These are phyloP conservation scores for Pleurotus platypus DNA, from an alignment of 768 basidiomycete genomes.

Conservation along the genomic window DNA sequence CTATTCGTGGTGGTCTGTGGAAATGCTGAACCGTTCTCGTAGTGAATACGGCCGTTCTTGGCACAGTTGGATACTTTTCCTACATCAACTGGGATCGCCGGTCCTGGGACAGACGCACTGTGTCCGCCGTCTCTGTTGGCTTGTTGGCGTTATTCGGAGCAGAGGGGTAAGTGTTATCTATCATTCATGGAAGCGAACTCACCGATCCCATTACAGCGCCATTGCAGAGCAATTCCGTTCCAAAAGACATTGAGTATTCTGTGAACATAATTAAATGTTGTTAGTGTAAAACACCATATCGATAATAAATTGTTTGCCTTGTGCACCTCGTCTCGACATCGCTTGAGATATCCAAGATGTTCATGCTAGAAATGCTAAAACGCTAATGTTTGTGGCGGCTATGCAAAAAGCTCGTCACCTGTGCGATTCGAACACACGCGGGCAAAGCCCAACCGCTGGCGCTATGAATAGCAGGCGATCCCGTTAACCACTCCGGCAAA, in stretches of 20 bases:
- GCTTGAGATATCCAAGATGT: too few species aligned
- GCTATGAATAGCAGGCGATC: conserved; percentile 19
- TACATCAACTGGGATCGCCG: conserved; percentile 65
- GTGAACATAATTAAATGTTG: too few species aligned
- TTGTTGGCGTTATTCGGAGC: conserved; percentile 58
- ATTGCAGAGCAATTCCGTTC: background rate
- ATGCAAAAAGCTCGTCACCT: conserved; percentile 16
- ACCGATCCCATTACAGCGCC: background rate
- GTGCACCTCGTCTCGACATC: too few species aligned
- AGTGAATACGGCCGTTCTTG: conserved; percentile 66
- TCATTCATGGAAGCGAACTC: too few species aligned
- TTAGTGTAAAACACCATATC: too few species aligned
- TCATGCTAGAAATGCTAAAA: too few species aligned
- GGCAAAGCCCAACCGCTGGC: conserved; percentile 19
- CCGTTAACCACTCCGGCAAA: conserved; percentile 27
- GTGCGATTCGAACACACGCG: conserved; percentile 28
- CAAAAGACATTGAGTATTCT: background rate
- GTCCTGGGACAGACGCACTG: conserved; percentile 59
- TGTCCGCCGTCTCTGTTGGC: conserved; percentile 56
- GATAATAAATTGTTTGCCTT: too few species aligned
- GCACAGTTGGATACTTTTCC: conserved; percentile 57
- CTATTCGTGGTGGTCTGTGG: background rate
- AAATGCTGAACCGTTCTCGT: background rate
- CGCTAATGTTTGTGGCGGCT: background rate
- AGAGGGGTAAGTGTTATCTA: conserved; percentile 52